These are phyloP conservation scores for Acidomyces sp. DNA, from an alignment of 495 filamentous ascomycete species.

Conservation along the genomic window DNA sequence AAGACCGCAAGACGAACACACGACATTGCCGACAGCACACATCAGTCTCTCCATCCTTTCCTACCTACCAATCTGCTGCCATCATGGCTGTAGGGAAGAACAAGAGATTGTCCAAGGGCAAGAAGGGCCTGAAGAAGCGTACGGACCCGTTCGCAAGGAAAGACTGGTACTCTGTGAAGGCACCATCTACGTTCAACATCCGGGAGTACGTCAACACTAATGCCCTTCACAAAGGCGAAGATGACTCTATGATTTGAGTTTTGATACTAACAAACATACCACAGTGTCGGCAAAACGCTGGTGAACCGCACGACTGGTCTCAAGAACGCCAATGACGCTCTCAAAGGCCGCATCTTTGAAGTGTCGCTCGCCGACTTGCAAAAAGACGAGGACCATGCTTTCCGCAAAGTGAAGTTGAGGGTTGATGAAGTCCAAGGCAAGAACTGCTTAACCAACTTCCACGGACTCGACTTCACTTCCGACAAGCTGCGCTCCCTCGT, in stretches of 20 bases:
- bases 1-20: no score
- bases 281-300: constrained; percentile 93
- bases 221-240: background rate
- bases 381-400: constrained; percentile 98
- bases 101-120: constrained; percentile 99
- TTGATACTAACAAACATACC: constrained; percentile 18
- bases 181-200: constrained; percentile 86
- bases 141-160: constrained; percentile 95
- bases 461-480: constrained; percentile 98
- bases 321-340: constrained; percentile 97
- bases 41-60: no score
- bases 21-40: no score
- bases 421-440: constrained; percentile 98
- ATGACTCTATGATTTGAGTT: background rate
- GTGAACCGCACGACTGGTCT: constrained; percentile 98
- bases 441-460: constrained; percentile 99
- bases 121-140: constrained; percentile 99
- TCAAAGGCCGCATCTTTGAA: constrained; percentile 98
- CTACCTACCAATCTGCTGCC: no score
- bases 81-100: constrained; percentile 61
- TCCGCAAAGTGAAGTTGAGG: constrained; percentile 98
- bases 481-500: constrained; percentile 98
- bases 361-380: constrained; percentile 97
- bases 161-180: constrained; percentile 98
- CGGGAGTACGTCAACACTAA: constrained; percentile 63